A percentile compares a stretch with the other conserved stretches of the same genome.
These are phyloP conservation scores for Calonectria ilicicola DNA, from an alignment of 2,329 filamentous ascomycete genomes.

Conservation along the genomic window DNA sequence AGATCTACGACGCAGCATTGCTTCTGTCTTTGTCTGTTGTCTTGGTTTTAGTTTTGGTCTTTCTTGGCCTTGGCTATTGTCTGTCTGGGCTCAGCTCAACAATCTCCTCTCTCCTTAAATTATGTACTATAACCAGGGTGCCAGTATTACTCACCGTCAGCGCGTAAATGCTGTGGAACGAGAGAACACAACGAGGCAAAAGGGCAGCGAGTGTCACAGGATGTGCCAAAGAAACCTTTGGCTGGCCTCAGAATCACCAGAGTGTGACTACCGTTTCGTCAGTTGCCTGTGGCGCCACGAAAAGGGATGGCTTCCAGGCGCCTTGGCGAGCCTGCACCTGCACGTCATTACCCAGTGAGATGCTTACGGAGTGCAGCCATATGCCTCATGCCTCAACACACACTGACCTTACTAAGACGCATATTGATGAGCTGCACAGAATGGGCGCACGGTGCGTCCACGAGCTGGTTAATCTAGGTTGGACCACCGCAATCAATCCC, in stretches of 20 bases:
- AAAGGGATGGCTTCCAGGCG: conserved; percentile 4
- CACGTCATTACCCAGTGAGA: conserved; percentile 13
- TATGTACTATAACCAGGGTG: background rate
- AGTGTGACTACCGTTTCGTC: background rate
- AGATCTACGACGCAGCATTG: background rate
- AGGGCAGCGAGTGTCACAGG: background rate
- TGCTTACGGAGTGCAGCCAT: background rate
- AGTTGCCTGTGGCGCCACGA: conserved; percentile 9
- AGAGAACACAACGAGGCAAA: background rate
- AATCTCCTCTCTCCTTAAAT: background rate
- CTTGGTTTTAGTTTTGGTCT: background rate
- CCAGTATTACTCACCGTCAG: background rate
- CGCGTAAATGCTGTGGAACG: background rate
- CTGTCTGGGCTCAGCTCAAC: background rate
- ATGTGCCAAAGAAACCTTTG: background rate
- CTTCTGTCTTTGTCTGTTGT: background rate
- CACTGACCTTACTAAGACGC: background rate
- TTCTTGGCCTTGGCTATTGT: background rate
- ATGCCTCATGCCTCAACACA: background rate
- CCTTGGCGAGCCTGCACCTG: conserved; percentile 14
- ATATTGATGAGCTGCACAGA: background rate
- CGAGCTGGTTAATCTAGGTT: background rate
- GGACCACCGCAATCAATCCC: conserved; percentile 20
- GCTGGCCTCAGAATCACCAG: conserved; percentile 4
- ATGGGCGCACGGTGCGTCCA: background rate